phyloP scores from a whole-genome alignment of 2,329 filamentous ascomycete species.

The Tolypocladium amazonense region DNA sequence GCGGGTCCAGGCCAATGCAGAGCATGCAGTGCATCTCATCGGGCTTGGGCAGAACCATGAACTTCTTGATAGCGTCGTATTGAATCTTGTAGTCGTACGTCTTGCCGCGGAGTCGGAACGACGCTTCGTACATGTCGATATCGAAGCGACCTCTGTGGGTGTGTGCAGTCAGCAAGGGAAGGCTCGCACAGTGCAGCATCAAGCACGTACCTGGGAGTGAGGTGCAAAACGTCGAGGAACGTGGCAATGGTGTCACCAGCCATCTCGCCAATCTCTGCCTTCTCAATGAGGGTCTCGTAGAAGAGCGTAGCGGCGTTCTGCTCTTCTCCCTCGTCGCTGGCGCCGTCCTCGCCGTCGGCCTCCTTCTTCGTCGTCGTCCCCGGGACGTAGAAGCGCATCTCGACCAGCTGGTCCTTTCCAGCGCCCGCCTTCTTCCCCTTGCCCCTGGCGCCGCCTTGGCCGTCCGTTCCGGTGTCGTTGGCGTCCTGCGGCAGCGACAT shows the following conservation, averaged over 20 bases:
- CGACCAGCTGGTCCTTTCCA: conserved; percentile 84
- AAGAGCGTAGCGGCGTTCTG: conserved; percentile 96
- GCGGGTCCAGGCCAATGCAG: conserved; percentile 87
- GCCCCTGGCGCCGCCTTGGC: conserved; percentile 59
- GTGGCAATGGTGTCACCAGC: conserved; percentile 98
- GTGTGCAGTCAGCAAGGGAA: neutral
- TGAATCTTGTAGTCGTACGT: conserved; percentile 99
- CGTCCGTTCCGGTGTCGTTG: conserved; percentile 63
- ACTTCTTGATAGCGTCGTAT: conserved; percentile 96
- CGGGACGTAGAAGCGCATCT: conserved; percentile 98
- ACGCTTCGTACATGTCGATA: conserved; percentile 98
- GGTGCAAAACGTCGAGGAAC: conserved; percentile 91
- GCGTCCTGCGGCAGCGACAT: conserved; percentile 69
- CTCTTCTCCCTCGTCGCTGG: conserved; percentile 54
- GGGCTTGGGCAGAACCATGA: conserved; percentile 97
- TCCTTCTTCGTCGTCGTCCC: conserved; percentile 76
- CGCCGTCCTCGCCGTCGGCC: conserved; percentile 56
- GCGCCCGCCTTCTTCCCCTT: conserved; percentile 85
- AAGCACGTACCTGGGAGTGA: conserved; percentile 66
- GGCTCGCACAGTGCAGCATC: neutral
- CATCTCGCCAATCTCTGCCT: conserved; percentile 97
- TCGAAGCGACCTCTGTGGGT: conserved; percentile 86
- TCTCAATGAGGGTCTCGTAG: conserved; percentile 95
- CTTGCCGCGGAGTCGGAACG: conserved; percentile 93
- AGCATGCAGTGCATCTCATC: conserved; percentile 95